Conservation (phyloP, 257 asterid species). For the Lycium barbarum region DNA sequence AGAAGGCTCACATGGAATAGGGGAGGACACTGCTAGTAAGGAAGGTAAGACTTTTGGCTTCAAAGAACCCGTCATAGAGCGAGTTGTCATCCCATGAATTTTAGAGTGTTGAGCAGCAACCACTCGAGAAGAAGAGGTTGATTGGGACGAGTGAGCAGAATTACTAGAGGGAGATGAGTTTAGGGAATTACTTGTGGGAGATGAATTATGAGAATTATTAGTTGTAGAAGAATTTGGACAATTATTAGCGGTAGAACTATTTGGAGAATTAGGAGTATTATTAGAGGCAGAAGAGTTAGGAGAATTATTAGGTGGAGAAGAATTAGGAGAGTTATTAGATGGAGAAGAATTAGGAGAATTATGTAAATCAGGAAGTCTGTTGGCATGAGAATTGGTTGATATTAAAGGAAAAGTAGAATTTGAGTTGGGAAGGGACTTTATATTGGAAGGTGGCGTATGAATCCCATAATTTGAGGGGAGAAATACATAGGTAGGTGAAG, state of each 20-base stretch:
- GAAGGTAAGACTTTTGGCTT: neutral
- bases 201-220: too few relatives aligned
- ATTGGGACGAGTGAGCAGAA: neutral
- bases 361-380: too few relatives aligned
- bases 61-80: neutral
- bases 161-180: too few relatives aligned
- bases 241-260: too few relatives aligned
- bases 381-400: too few relatives aligned
- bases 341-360: neutral
- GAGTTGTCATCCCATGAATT: neutral
- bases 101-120: neutral
- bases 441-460: neutral
- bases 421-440: too few relatives aligned
- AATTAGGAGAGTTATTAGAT: too few relatives aligned
- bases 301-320: too few relatives aligned
- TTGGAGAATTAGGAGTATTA: neutral
- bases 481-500: too few relatives aligned
- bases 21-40: neutral
- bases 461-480: neutral
- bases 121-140: neutral
- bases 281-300: neutral
- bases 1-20: neutral
- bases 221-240: too few relatives aligned
- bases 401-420: too few relatives aligned
- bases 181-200: neutral